A percentile compares a stretch with the other conserved stretches of the same genome.
phyloP scores from a whole-genome alignment of 306 rosid species.

The Medicago truncatula region MtrunA17r5.0-ANR NC_053043.1:2415501-2416000 shows the following conservation, averaged over 20 bases:
- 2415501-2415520: constrained; percentile 88
- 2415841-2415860: constrained; percentile 55
- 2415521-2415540: constrained; percentile 26
- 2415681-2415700: background rate
- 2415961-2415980: background rate
- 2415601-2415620: constrained; percentile 7
- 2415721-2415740: constrained; percentile 34
- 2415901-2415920: constrained; percentile 20
- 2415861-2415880: constrained; percentile 23
- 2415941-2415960: constrained; percentile 8
- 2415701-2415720: constrained; percentile 8
- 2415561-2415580: constrained; percentile 34
- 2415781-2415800: constrained; percentile 88
- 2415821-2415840: constrained; percentile 77
- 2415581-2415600: constrained; percentile 8
- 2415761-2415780: constrained; percentile 92
- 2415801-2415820: constrained; percentile 93
- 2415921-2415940: constrained; percentile 18
- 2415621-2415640: background rate
- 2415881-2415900: background rate
- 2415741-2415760: constrained; percentile 63
- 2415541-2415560: constrained; percentile 18
- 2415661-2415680: background rate
- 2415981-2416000: background rate
- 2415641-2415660: background rate